phyloP scores from a whole-genome alignment of 129 eudicot species.

The Deinandra increscens region DNA sequence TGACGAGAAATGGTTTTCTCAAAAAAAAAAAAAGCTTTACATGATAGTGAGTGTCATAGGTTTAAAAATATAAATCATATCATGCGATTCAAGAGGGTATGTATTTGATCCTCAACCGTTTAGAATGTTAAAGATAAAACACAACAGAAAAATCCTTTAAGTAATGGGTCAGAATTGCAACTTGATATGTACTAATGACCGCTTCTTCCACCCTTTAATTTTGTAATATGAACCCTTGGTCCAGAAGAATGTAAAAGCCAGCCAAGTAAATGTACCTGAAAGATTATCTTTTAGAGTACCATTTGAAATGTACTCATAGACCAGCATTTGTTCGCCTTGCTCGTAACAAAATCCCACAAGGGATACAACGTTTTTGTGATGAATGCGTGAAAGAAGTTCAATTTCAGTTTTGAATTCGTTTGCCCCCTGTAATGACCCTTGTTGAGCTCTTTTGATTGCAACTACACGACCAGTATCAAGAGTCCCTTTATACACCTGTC shows the following conservation, averaged over 20 bases:
- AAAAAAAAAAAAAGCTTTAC: too few species aligned
- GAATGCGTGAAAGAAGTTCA: constrained; percentile 84
- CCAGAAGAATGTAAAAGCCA: neutral
- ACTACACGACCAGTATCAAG: constrained; percentile 51
- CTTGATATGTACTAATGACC: neutral
- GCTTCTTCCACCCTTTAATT: neutral
- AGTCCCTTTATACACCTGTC: constrained; percentile 80
- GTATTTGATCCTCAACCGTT: too few species aligned
- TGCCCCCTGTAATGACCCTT: constrained; percentile 86
- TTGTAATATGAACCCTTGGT: neutral
- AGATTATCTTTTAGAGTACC: constrained; percentile 73
- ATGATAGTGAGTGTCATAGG: too few species aligned
- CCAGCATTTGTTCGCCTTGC: constrained; percentile 87
- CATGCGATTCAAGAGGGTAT: too few species aligned
- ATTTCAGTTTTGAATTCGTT: constrained; percentile 83
- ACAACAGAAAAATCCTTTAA: too few species aligned
- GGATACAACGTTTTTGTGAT: constrained; percentile 77
- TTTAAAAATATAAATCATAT: too few species aligned
- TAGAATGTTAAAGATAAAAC: neutral
- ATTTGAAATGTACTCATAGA: constrained; percentile 74
- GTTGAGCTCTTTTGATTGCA: constrained; percentile 86
- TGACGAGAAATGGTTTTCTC: too few species aligned
- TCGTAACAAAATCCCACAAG: constrained; percentile 92
- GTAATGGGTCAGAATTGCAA: neutral
- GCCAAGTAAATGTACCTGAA: constrained; percentile 47